Evolutionary conservation across 2,329 filamentous ascomycete genomes (phyloP).

Genomic region (Mariannaea elegans): DNA sequence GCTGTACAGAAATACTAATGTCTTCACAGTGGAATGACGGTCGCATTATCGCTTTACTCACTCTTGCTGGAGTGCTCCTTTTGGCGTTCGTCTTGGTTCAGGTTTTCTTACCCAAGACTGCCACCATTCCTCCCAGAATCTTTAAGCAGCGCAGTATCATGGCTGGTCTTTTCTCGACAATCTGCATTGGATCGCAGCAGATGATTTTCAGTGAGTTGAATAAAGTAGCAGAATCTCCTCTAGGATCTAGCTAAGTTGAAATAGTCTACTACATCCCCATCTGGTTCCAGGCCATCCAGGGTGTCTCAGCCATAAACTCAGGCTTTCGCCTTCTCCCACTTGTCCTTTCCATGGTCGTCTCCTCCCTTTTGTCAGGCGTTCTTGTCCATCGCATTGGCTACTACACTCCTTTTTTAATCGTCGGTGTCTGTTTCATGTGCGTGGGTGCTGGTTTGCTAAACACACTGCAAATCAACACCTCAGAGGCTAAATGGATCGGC

Average conservation of each 20-base stretch:
- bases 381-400: constrained; percentile 47
- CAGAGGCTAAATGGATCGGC: constrained; percentile 36
- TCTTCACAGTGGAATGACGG: constrained; percentile 50
- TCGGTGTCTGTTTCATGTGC: constrained; percentile 43
- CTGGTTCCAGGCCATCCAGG: constrained; percentile 60
- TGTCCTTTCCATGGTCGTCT: constrained; percentile 39
- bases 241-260: not conserved
- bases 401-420: constrained; percentile 52
- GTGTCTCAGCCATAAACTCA: constrained; percentile 39
- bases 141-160: constrained; percentile 51
- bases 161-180: constrained; percentile 42
- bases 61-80: constrained; percentile 50
- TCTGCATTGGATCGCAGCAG: constrained; percentile 40
- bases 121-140: constrained; percentile 53
- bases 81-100: constrained; percentile 52
- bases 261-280: constrained; percentile 57
- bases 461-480: constrained; percentile 42
- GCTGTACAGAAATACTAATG: not conserved
- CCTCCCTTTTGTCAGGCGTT: constrained; percentile 38
- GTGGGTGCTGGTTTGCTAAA: constrained; percentile 53
- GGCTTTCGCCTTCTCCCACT: constrained; percentile 43
- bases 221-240: too few relatives aligned
- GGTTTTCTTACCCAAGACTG: constrained; percentile 44
- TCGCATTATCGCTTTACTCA: constrained; percentile 55
- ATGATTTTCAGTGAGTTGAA: constrained; percentile 25